phyloP scores from a whole-genome alignment of 306 rosid species.

The Acacia crassicarpa region DNA sequence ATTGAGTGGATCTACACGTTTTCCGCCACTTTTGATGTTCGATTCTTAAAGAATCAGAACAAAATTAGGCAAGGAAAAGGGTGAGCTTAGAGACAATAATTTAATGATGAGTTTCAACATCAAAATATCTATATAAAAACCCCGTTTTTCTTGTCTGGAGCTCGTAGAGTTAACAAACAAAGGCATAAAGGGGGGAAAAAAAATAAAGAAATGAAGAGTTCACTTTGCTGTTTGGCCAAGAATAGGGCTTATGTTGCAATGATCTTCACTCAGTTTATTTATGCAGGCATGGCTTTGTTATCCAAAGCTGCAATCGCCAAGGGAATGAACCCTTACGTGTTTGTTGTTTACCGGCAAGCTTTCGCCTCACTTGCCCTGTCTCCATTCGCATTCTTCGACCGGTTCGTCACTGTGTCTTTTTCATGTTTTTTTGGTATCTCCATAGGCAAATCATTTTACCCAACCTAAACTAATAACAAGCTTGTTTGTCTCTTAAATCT shows the following conservation, averaged over 20 bases:
- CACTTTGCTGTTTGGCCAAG: constrained; percentile 23
- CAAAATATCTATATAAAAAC: constrained; percentile 34
- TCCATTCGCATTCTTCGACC: constrained; percentile 80
- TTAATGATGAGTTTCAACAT: constrained; percentile 2
- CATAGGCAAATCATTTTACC: background rate
- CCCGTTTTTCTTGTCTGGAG: constrained; percentile 11
- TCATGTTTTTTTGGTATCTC: background rate
- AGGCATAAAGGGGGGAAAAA: background rate
- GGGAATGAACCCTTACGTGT: constrained; percentile 90
- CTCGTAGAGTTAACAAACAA: background rate
- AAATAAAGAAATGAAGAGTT: constrained; percentile 40
- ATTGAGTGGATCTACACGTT: constrained; percentile 16
- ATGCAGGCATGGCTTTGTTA: constrained; percentile 92
- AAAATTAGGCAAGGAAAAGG: constrained; percentile 14
- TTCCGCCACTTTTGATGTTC: constrained; percentile 32
- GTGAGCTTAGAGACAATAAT: constrained; percentile 24
- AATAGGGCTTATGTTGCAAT: constrained; percentile 70
- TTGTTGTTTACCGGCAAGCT: constrained; percentile 91
- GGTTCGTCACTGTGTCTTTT: constrained; percentile 39
- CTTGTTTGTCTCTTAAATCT: constrained; percentile 12
- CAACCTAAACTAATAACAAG: background rate
- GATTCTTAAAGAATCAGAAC: constrained; percentile 15
- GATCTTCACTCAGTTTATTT: constrained; percentile 65
- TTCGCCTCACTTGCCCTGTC: constrained; percentile 69
- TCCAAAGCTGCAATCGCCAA: constrained; percentile 83